phyloP scores from a whole-genome alignment of 192 early-diverging fungal genomes.

The Dimargaris xerosporica region DNA sequence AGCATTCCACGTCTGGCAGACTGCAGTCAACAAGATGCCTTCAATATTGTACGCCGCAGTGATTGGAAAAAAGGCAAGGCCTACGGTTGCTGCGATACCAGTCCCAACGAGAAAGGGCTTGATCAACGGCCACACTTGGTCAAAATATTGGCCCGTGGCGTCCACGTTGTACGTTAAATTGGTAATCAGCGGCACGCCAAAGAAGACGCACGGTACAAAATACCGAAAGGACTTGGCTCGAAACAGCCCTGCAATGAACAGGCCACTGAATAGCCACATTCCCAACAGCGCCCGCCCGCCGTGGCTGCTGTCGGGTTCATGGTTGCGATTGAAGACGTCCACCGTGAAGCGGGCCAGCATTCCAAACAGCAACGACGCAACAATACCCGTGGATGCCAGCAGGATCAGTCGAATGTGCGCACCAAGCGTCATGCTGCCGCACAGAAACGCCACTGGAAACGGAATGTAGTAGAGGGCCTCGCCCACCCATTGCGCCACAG shows the following conservation, averaged over 20 bases:
- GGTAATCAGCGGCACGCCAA: not conserved
- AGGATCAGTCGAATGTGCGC: no score
- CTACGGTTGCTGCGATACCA: not conserved
- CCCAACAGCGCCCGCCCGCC: conserved; percentile 1
- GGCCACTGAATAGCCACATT: not conserved
- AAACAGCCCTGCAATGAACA: not conserved
- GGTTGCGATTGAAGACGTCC: no score
- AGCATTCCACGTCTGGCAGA: not conserved
- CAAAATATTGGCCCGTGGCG: not conserved
- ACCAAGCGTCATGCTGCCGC: no score
- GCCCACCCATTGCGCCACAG: no score
- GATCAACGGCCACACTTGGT: not conserved
- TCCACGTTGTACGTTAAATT: conserved; percentile 1
- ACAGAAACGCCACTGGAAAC: no score
- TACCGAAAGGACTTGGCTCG: not conserved
- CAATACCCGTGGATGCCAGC: no score
- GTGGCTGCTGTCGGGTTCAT: not conserved
- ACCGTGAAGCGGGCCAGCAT: no score
- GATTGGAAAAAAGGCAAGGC: not conserved
- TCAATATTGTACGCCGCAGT: not conserved
- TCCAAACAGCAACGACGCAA: no score
- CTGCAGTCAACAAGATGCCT: not conserved
- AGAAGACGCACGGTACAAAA: conserved; percentile 1
- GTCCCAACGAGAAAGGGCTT: conserved; percentile 6
- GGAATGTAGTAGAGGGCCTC: no score